Evolutionary conservation across 1,284 basidiomycete genomes (phyloP), one percentile per base, ranked within the genome.

Genomic region (Rhodotorula sp.): DNA sequence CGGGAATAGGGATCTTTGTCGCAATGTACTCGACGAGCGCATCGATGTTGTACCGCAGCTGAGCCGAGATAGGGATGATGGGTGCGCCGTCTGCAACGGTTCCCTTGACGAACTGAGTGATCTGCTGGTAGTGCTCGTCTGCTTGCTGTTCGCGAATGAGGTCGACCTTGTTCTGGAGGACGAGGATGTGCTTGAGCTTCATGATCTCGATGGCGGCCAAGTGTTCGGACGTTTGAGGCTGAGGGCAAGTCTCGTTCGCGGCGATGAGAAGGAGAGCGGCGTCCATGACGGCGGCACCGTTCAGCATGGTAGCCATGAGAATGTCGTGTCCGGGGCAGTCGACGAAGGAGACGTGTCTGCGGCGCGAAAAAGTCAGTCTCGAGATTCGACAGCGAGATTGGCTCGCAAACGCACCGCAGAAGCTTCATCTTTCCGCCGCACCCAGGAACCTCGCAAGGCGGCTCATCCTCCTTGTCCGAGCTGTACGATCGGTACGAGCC

Each of bases 21-120:
- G 95, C 93, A 80, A 99, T 95, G 84, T 98, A 97, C 80, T 98
- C 94, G 83, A 96, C 96, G 62, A 99, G 94, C n/a, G 95, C 94
- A 79, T 98, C 95, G 78, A 99, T 98, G 85, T 99, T 99, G 86
- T 97, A 99, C 82, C 92, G 93, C 70, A 99, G 85, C 82, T 99
- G 96, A 8, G 95, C 95, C 51, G 95, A 99, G 79, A 99, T 97
- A 70, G 95, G 95, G 59, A 99, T 92, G 81, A 99, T 97, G 62
- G 96, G 95, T 13, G 96, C 97, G 31, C 89, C 88, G 81, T 96
- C 92, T 61, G 96, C 96, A 60, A 97, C 93, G 51, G 95, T 99
- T 64, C 94, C 93, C 93, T 72, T 94, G 58, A 96, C 93, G 79
- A 97, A 97, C 26, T 90, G 88, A 52, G 88, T 82, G 76, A 96